A percentile compares a stretch with the other conserved stretches of the same genome.
These are phyloP conservation scores for Athelia psychrophila DNA, from an alignment of 1,284 basidiomycete genomes.

Conservation along the genomic window DNA sequence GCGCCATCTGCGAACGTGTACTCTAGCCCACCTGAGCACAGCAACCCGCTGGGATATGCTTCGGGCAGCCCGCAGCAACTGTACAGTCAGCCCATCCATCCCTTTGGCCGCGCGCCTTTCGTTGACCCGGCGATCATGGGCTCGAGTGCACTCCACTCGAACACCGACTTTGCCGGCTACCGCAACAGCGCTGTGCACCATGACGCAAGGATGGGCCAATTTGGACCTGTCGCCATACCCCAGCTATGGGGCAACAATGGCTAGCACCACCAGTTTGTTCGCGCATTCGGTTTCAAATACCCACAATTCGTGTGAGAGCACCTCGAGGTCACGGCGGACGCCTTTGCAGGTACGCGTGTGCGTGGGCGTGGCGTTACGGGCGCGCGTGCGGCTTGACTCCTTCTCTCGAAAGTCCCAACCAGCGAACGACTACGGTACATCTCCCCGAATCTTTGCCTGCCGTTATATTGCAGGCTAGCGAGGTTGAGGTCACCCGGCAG, in stretches of 20 bases:
- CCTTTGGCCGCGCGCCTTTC: neutral
- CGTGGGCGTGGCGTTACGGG: no score
- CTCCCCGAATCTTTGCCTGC: no score
- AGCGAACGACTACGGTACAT: no score
- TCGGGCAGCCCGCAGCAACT: neutral
- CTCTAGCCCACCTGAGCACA: neutral
- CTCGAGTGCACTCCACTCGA: neutral
- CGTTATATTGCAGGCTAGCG: no score
- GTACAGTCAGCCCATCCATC: neutral
- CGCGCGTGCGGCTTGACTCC: no score
- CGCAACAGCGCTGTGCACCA: neutral
- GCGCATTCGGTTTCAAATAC: no score
- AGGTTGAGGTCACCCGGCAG: no score
- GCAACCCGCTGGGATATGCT: neutral
- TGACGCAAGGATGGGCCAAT: neutral
- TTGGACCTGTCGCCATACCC: neutral
- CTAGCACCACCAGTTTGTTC: neutral
- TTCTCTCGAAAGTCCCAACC: no score
- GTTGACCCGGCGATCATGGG: neutral
- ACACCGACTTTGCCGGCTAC: neutral
- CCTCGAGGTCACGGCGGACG: no score
- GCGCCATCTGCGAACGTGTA: neutral
- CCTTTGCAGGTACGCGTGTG: no score
- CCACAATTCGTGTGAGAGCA: no score
- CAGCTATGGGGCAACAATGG: constrained; percentile 2